A percentile compares a stretch with the other conserved stretches of the same genome.
Evolutionary conservation across 805 yeast species (phyloP).

Genomic region (Kluyveromyces wickerhamii): DNA sequence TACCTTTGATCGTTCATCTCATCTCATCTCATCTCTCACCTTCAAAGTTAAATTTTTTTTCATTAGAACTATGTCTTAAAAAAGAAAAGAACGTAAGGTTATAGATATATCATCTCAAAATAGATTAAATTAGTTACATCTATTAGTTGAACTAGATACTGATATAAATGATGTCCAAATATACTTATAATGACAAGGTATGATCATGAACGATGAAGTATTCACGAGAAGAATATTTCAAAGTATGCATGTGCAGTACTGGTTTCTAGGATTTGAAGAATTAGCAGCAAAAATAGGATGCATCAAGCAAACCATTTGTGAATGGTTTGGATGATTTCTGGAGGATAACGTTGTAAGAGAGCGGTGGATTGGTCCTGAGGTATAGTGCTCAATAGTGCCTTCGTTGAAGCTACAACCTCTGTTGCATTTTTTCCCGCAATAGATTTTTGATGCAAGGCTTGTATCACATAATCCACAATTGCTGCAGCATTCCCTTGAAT

Average conservation of each 20-base stretch:
- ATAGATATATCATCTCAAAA: too few relatives aligned
- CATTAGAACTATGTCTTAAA: background rate
- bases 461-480: slow-evolving; percentile 61
- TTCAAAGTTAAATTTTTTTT: slow-evolving; percentile 6
- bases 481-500: slow-evolving; percentile 47
- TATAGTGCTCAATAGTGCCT: slow-evolving; percentile 51
- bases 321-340: slow-evolving; percentile 51
- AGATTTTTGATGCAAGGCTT: slow-evolving; percentile 62
- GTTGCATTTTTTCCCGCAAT: slow-evolving; percentile 68
- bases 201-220: too few relatives aligned
- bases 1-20: too few relatives aligned
- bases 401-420: slow-evolving; percentile 52
- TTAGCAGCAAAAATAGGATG: too few relatives aligned
- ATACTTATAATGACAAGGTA: too few relatives aligned
- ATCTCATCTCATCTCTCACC: slow-evolving; percentile 14
- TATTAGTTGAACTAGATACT: too few relatives aligned
- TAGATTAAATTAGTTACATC: too few relatives aligned
- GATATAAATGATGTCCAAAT: too few relatives aligned
- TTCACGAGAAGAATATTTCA: too few relatives aligned
- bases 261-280: too few relatives aligned
- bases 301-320: slow-evolving; percentile 47
- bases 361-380: slow-evolving; percentile 65
- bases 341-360: slow-evolving; percentile 53
- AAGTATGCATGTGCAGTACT: too few relatives aligned
- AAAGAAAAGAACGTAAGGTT: slow-evolving; percentile 6